phyloP scores from a whole-genome alignment of 139 green algal species.

The Ettlia oleoabundans region DNA sequence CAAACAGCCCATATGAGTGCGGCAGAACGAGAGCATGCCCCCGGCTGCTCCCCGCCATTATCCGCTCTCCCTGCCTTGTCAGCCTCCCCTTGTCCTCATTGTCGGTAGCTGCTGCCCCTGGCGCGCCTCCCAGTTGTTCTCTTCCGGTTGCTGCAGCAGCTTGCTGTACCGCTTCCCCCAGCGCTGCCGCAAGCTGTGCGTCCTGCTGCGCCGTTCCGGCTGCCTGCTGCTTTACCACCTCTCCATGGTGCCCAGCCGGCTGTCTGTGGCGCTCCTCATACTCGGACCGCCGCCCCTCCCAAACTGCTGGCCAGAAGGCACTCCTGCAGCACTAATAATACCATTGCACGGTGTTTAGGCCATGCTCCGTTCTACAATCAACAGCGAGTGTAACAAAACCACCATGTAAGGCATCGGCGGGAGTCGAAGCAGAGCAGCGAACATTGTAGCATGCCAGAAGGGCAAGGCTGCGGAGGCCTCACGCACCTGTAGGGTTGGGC shows the following conservation, averaged over 20 bases:
- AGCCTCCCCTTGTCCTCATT: neutral
- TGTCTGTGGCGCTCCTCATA: constrained; percentile 8
- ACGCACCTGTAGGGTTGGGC: constrained; percentile 47
- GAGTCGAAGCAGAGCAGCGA: no score
- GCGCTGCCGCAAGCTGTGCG: neutral
- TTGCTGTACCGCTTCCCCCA: neutral
- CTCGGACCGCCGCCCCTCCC: constrained; percentile 28
- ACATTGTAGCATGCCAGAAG: no score
- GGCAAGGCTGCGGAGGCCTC: no score
- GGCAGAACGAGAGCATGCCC: no score
- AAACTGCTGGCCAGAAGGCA: constrained; percentile 61
- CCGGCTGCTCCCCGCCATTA: neutral
- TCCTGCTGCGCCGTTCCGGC: neutral
- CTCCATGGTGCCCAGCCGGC: no score
- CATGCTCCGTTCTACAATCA: neutral
- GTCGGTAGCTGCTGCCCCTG: neutral
- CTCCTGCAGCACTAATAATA: constrained; percentile 60
- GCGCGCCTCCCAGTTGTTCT: neutral
- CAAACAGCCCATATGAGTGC: constrained; percentile 29
- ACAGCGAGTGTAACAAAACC: no score
- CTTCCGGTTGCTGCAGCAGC: neutral
- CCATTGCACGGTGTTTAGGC: neutral
- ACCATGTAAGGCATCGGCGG: no score
- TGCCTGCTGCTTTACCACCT: constrained; percentile 10
- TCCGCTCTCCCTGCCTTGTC: neutral